These are phyloP conservation scores for Kalaharituber pfeilii DNA, from an alignment of 2,329 filamentous ascomycete species.

Conservation along the genomic window DNA sequence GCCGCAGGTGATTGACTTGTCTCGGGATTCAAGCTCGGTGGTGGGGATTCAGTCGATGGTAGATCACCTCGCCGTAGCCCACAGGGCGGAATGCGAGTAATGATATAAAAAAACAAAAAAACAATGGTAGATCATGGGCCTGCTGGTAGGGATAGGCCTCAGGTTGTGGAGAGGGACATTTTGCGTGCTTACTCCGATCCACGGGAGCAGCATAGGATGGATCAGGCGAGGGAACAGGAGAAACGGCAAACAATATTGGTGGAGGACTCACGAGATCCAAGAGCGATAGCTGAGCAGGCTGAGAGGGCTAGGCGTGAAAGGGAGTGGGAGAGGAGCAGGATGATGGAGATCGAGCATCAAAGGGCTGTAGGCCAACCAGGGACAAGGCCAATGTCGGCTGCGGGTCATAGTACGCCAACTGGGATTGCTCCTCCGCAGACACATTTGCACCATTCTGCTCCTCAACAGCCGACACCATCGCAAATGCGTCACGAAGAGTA, in stretches of 20 bases:
- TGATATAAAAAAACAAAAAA: too few relatives aligned
- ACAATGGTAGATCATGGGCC: background rate
- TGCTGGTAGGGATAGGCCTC: background rate
- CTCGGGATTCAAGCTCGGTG: background rate
- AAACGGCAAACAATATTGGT: background rate
- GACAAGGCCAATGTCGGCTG: background rate
- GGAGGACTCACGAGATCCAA: background rate
- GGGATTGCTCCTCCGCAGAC: background rate
- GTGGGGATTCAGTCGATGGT: background rate
- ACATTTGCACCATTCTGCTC: background rate
- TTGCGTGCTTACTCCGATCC: background rate
- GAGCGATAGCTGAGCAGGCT: background rate
- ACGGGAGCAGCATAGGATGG: background rate
- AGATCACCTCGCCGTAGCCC: too few relatives aligned
- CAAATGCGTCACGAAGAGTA: background rate
- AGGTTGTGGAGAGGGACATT: background rate
- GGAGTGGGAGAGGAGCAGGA: background rate
- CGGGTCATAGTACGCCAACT: background rate
- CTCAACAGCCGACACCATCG: slow-evolving; percentile 1
- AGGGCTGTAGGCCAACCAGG: background rate
- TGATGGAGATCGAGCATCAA: background rate
- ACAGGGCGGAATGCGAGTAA: too few relatives aligned
- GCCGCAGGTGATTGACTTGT: background rate
- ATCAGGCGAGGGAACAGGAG: background rate
- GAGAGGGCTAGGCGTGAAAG: background rate